Percentiles rank a stretch among this genome's conserved stretches.
phyloP scores from a whole-genome alignment of 495 filamentous ascomycete genomes.

The Cryomyces minteri region DNA sequence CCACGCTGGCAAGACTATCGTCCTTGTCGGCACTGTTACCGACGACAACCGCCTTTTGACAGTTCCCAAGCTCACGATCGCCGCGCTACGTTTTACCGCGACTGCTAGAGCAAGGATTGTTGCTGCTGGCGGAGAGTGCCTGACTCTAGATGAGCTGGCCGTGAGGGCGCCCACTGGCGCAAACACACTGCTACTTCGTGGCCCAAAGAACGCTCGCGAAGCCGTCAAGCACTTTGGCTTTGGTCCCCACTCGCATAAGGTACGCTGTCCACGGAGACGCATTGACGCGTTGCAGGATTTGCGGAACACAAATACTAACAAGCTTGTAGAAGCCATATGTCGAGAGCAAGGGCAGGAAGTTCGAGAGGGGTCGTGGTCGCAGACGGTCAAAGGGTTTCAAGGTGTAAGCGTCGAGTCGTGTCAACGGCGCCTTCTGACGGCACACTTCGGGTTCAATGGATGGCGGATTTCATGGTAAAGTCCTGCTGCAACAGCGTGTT shows the following conservation, averaged over 20 bases:
- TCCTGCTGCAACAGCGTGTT: not conserved
- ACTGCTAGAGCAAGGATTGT: conserved; percentile 84
- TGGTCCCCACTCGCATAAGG: conserved; percentile 93
- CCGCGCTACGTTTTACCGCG: conserved; percentile 87
- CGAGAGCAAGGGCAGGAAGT: conserved; percentile 96
- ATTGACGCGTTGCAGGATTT: not conserved
- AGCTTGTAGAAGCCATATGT: conserved; percentile 71
- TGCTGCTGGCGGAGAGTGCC: conserved; percentile 79
- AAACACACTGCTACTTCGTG: conserved; percentile 88
- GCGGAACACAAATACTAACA: not conserved
- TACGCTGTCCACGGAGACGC: conserved; percentile 21
- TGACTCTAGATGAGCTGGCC: conserved; percentile 93
- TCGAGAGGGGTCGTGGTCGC: conserved; percentile 94
- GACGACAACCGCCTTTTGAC: conserved; percentile 86
- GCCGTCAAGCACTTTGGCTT: conserved; percentile 98
- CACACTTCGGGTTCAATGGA: not conserved
- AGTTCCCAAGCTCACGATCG: conserved; percentile 79
- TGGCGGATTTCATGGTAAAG: not conserved
- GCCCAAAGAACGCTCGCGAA: conserved; percentile 93
- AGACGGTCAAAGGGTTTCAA: conserved; percentile 96
- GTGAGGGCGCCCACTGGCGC: conserved; percentile 79
- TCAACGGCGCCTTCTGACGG: not conserved
- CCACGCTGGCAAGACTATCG: conserved; percentile 74
- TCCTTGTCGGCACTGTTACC: conserved; percentile 83
- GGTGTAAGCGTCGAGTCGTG: conserved; percentile 40